phyloP scores from a whole-genome alignment of 2,329 filamentous ascomycete genomes.

The Aspergillus ibericus region DNA sequence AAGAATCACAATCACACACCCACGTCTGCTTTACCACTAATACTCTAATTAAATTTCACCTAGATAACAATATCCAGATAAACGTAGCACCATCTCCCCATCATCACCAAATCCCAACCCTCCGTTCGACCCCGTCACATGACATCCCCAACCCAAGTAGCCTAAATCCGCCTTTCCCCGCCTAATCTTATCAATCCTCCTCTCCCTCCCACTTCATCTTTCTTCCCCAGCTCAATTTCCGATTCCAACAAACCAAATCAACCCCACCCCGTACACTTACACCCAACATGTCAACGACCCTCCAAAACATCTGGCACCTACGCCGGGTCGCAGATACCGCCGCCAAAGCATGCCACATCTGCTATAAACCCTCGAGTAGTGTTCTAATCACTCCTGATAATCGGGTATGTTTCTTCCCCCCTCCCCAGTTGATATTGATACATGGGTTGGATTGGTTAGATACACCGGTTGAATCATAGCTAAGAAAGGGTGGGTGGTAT shows the following conservation, averaged over 20 bases:
- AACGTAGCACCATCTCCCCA: too few relatives aligned
- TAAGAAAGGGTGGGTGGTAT: conserved; percentile 8
- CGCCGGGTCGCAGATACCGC: conserved; percentile 83
- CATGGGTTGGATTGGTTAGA: too few relatives aligned
- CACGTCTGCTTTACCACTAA: too few relatives aligned
- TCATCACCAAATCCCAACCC: neutral
- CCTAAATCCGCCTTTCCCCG: neutral
- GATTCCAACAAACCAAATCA: neutral
- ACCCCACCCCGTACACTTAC: neutral
- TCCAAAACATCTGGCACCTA: conserved; percentile 80
- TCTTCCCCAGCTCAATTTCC: neutral
- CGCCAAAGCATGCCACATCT: conserved; percentile 83
- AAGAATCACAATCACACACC: too few relatives aligned
- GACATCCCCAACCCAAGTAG: neutral
- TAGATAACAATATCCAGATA: neutral
- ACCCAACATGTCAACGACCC: conserved; percentile 23
- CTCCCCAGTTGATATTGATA: neutral
- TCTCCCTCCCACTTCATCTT: neutral
- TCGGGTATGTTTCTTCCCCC: conserved; percentile 59
- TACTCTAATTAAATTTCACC: too few relatives aligned
- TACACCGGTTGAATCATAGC: neutral
- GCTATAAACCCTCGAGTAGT: conserved; percentile 82
- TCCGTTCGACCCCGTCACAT: neutral
- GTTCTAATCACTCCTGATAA: conserved; percentile 88
- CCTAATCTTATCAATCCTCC: neutral